These are phyloP conservation scores for Grigorovia transvaalensis DNA, from an alignment of 805 yeast genomes.

Conservation along the genomic window DNA sequence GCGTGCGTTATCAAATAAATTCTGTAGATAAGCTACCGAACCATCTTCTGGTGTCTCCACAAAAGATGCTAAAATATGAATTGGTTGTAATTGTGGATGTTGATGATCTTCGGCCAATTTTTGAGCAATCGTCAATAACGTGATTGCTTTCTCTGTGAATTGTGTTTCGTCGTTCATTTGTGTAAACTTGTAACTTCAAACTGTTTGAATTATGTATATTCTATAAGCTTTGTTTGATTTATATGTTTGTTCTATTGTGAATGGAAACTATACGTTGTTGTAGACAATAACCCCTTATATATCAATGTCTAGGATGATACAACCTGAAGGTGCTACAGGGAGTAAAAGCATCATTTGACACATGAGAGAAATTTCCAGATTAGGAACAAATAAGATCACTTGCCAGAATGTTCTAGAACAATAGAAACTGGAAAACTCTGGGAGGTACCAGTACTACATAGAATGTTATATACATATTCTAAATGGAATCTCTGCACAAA, in stretches of 20 bases:
- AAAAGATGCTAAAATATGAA: constrained; percentile 88
- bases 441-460: background rate
- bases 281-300: background rate
- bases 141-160: constrained; percentile 89
- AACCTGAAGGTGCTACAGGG: background rate
- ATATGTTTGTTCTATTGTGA: too few species aligned
- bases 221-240: background rate
- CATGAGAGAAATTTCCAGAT: background rate
- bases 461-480: too few species aligned
- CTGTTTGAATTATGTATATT: background rate
- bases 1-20: constrained; percentile 74
- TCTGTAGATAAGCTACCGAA: constrained; percentile 59
- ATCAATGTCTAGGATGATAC: too few species aligned
- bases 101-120: constrained; percentile 76
- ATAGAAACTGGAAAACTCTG: background rate
- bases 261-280: background rate
- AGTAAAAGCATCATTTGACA: background rate
- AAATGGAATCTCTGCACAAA: too few species aligned
- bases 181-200: background rate
- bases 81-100: constrained; percentile 75
- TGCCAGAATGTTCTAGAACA: constrained; percentile 9
- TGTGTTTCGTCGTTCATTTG: constrained; percentile 44
- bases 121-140: constrained; percentile 66
- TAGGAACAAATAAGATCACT: background rate
- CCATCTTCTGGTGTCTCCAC: constrained; percentile 48